These are phyloP conservation scores for Nothophaeocryptopus gaeumannii DNA, from an alignment of 2,329 filamentous ascomycete genomes.

Conservation along the genomic window DNA sequence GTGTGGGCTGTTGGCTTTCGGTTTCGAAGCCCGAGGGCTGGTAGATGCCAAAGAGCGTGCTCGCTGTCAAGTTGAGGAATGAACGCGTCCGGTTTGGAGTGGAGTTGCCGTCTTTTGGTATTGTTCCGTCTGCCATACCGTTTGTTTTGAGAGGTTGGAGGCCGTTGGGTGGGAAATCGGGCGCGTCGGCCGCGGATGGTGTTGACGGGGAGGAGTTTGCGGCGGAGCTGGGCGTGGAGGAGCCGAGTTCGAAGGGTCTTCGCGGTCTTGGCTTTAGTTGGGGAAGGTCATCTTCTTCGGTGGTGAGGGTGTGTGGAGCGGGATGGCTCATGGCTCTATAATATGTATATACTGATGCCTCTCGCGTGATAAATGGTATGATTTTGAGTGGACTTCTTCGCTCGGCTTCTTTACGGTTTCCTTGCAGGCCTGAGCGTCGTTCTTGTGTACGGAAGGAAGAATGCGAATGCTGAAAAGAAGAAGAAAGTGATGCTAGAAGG, in stretches of 20 bases:
- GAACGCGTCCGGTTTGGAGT: slow-evolving; percentile 66
- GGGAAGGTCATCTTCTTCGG: slow-evolving; percentile 21
- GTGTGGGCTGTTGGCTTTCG: slow-evolving; percentile 53
- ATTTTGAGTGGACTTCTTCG: too few species aligned
- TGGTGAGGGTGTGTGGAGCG: slow-evolving; percentile 19
- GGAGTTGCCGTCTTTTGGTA: slow-evolving; percentile 35
- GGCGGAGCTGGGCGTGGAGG: slow-evolving; percentile 40
- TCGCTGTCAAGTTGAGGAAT: slow-evolving; percentile 80
- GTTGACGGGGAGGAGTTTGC: slow-evolving; percentile 23
- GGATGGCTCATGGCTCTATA: slow-evolving; percentile 27
- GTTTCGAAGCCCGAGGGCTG: slow-evolving; percentile 59
- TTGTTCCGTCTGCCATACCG: slow-evolving; percentile 2
- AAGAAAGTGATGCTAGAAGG: neutral
- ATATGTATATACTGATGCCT: neutral
- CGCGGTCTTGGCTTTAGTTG: slow-evolving; percentile 56
- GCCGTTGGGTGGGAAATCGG: slow-evolving; percentile 20
- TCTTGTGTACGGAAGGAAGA: too few species aligned
- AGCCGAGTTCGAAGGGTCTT: slow-evolving; percentile 65
- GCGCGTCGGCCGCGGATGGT: slow-evolving; percentile 20
- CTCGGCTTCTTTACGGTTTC: too few species aligned
- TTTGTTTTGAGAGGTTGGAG: slow-evolving; percentile 12
- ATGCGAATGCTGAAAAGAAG: slow-evolving; percentile 3
- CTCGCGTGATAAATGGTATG: too few species aligned
- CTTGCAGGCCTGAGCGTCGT: too few species aligned
- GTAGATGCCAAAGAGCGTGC: slow-evolving; percentile 90